phyloP scores from a whole-genome alignment of 2,329 filamentous ascomycete species.

The Colletotrichum theobromicola region DNA sequence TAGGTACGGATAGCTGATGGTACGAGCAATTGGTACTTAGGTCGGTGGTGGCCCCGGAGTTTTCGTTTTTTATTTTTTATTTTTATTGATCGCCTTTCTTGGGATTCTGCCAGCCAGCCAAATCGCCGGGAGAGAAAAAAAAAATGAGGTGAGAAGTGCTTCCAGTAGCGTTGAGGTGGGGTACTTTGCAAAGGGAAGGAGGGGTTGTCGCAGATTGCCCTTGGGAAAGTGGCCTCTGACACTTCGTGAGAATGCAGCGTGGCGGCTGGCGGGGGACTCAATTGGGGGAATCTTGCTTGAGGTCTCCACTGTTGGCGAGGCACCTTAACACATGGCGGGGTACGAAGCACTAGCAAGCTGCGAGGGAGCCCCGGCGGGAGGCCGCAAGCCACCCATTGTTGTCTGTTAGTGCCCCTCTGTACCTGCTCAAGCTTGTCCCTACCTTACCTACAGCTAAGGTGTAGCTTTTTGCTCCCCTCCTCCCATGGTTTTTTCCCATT shows the following conservation, averaged over 20 bases:
- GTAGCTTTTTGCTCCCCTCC: not conserved
- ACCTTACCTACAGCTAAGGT: not conserved
- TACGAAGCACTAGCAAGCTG: slow-evolving; percentile 3
- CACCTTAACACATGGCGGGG: slow-evolving; percentile 2
- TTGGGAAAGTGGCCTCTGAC: slow-evolving; percentile 10
- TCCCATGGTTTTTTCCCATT: not conserved
- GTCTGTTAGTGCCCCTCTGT: slow-evolving; percentile 5
- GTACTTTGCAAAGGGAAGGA: slow-evolving; percentile 11
- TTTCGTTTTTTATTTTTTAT: not conserved
- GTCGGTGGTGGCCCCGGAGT: not conserved
- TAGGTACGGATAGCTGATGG: not conserved
- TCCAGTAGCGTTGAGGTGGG: slow-evolving; percentile 6
- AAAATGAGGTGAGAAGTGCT: slow-evolving; percentile 14
- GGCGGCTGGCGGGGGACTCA: not conserved
- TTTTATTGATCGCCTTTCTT: not conserved
- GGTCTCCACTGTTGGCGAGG: slow-evolving; percentile 5
- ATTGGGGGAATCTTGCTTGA: slow-evolving; percentile 13
- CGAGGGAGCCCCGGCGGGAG: not conserved
- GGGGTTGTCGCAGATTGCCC: slow-evolving; percentile 20
- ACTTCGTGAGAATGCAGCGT: slow-evolving; percentile 12
- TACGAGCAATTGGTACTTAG: not conserved
- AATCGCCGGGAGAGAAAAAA: not conserved
- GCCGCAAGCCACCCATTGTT: not conserved
- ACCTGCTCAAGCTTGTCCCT: not conserved
- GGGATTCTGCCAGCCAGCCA: not conserved